Evolutionary conservation across 441 rosid species (phyloP).

Genomic region (Gossypium trilobum): DNA sequence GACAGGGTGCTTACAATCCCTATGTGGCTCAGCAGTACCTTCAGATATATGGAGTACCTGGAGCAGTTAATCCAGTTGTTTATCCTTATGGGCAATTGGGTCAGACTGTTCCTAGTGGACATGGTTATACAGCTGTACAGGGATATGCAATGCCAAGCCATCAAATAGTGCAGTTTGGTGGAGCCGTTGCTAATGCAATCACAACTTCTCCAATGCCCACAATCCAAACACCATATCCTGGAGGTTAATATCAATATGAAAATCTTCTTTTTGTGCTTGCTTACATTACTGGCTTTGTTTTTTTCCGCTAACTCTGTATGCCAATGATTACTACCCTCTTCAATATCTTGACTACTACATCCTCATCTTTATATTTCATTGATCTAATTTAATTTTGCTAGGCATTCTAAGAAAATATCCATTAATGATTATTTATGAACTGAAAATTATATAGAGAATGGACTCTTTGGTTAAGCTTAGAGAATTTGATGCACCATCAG

Average conservation of each 20-base stretch:
- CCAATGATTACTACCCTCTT: not conserved
- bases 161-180: constrained; percentile 64
- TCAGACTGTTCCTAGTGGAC: constrained; percentile 56
- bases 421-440: not conserved
- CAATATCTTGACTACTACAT: not conserved
- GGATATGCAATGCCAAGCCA: constrained; percentile 72
- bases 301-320: not conserved
- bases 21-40: constrained; percentile 77
- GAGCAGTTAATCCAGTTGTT: constrained; percentile 41
- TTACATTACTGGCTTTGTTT: not conserved
- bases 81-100: constrained; percentile 69
- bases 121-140: constrained; percentile 56
- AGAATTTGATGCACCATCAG: not conserved
- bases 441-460: not conserved
- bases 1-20: constrained; percentile 73
- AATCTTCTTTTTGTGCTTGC: not conserved
- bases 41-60: constrained; percentile 74
- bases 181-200: constrained; percentile 48
- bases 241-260: constrained; percentile 28
- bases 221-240: constrained; percentile 67
- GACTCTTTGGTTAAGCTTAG: constrained; percentile 9
- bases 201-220: constrained; percentile 59
- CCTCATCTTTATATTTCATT: not conserved
- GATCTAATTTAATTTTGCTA: not conserved
- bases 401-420: not conserved